Evolutionary conservation across 1,139 yeast species (phyloP).

Genomic region (Saccharomyces hybrid): DNA sequence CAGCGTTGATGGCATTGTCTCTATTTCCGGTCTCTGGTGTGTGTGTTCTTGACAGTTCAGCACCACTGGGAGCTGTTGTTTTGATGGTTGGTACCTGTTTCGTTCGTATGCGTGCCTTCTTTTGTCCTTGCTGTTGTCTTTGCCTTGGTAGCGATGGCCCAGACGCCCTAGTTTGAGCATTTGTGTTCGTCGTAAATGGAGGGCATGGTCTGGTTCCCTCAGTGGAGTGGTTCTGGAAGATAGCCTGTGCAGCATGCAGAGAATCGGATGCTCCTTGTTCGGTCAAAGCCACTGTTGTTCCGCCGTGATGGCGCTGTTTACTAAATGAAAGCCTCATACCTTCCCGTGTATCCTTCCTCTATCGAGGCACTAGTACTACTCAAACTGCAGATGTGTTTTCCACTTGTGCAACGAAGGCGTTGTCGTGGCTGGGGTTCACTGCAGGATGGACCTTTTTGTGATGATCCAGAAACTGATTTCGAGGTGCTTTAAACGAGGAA

Average conservation of each 20-base stretch:
- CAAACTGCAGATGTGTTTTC: background rate
- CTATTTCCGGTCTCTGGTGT: background rate
- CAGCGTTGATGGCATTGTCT: background rate
- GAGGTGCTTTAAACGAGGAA: background rate
- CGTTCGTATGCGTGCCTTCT: background rate
- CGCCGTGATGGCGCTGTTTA: slow-evolving; percentile 8
- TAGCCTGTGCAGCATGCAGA: slow-evolving; percentile 16
- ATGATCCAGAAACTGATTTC: background rate
- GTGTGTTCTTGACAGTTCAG: background rate
- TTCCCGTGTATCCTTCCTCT: slow-evolving; percentile 1
- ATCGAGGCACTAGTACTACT: background rate
- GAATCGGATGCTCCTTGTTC: slow-evolving; percentile 13
- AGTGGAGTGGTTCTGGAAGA: slow-evolving; percentile 14
- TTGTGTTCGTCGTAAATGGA: slow-evolving; percentile 2
- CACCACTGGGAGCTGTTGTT: background rate
- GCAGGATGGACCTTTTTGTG: background rate
- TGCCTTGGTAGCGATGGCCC: slow-evolving; percentile 1
- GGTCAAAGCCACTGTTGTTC: slow-evolving; percentile 3
- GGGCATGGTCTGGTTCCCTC: background rate
- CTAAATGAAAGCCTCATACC: slow-evolving; percentile 3
- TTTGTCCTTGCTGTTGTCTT: background rate
- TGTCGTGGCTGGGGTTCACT: background rate
- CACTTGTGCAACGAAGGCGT: background rate
- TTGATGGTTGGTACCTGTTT: background rate
- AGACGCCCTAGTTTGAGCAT: background rate